Base-by-base conservation (phyloP, 75 land plant species). In the Pinus tabuliformis region DNA sequence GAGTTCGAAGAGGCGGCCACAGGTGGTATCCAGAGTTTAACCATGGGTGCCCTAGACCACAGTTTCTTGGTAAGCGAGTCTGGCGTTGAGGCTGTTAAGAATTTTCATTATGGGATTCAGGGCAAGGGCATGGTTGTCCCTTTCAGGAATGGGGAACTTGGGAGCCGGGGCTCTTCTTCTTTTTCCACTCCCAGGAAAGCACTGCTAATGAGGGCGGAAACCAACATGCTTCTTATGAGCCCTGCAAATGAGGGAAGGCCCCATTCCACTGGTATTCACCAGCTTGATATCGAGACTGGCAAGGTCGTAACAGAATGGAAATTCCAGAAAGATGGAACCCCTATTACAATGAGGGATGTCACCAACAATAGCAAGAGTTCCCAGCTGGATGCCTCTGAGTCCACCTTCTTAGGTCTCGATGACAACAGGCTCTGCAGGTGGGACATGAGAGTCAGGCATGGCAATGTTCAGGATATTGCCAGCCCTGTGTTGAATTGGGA, bases 331-430 rank as follows among this genome's bases (percentile, higher is more conserved):
- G 99, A 97, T 81, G 96, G 96, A 5, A 79, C 91, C 71, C 92
- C 92, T 58, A 90, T 97, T 59, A 89, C 92, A 3, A 97, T 97
- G 99, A 83, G 91, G 60, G 99, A 97, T 81, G 89, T 97, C 18
- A 83, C 96, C 1, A 95, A 93, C 77, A 96, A 88, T 49, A 86
- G 78, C 59, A 97, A 97, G 56, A 86, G 95, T 21, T 83, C 99
- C 0, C 99, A 97, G 74, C 22, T 97, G 76, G 96, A 97, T 82
- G 83, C 94, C 12, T 77, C 94, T 4, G 89, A 83, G 6, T 89
- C 96, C 0, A 97, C 99, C 14, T 97, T 97, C 72, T 76, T 97
- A 60, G 99, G 99, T 3, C 63, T 97, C 82, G 99, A 97, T 83
- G 90, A 93, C 37, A 97, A 93, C 64, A 86, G 99, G 85, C 87